These are phyloP conservation scores for Amorphotheca resinae DNA, from an alignment of 495 filamentous ascomycete genomes.

Conservation along the genomic window DNA sequence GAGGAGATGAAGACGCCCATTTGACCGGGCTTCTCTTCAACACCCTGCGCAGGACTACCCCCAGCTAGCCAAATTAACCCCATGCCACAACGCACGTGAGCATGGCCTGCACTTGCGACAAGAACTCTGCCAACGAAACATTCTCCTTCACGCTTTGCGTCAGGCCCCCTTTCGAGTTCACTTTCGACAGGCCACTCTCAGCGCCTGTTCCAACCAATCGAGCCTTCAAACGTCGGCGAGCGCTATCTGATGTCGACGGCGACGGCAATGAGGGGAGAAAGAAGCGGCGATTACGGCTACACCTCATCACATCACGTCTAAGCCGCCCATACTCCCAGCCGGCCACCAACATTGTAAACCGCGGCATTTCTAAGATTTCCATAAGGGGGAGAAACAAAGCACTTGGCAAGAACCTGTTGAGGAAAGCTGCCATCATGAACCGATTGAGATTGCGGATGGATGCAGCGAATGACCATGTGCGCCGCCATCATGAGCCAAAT, in stretches of 20 bases:
- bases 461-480: constrained; percentile 16
- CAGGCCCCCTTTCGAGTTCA: constrained; percentile 13
- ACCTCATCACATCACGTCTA: constrained; percentile 55
- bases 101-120: constrained; percentile 19
- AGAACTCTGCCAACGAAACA: constrained; percentile 2
- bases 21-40: constrained; percentile 8
- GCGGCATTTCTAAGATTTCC: constrained; percentile 45
- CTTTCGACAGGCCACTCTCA: constrained; percentile 13
- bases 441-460: constrained; percentile 29
- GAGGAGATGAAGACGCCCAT: constrained; percentile 21
- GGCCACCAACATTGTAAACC: constrained; percentile 53
- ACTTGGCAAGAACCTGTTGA: constrained; percentile 29
- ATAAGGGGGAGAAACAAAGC: constrained; percentile 32
- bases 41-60: neutral
- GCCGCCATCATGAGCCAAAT: constrained; percentile 12
- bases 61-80: neutral
- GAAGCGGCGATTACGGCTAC: constrained; percentile 52
- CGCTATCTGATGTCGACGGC: constrained; percentile 50
- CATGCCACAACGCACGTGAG: constrained; percentile 16
- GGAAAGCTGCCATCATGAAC: constrained; percentile 45
- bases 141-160: constrained; percentile 17
- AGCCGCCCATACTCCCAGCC: constrained; percentile 56
- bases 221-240: constrained; percentile 42
- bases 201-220: constrained; percentile 5
- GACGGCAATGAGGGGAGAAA: constrained; percentile 34